Evolutionary conservation across 768 basidiomycete species (phyloP).

Genomic region (Pulveroboletus sp.): DNA sequence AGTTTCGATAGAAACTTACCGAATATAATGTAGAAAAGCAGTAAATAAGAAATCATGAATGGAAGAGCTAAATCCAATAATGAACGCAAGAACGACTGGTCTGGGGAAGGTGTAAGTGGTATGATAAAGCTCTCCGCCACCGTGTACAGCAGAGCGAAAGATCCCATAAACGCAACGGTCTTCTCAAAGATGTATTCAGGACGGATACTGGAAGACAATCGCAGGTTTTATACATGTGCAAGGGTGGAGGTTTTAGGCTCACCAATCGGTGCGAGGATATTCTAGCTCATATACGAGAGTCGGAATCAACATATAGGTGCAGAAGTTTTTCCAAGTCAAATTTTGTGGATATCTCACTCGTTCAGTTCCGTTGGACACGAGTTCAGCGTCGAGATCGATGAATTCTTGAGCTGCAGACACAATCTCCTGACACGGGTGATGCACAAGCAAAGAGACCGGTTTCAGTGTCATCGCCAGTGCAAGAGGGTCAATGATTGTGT

Average conservation of each 20-base stretch:
- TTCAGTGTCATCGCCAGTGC: conserved; percentile 13
- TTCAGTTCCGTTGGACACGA: conserved; percentile 66
- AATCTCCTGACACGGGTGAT: conserved; percentile 66
- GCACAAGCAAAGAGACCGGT: conserved; percentile 45
- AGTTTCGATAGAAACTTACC: conserved; percentile 38
- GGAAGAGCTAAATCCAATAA: conserved; percentile 86
- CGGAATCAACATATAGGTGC: conserved; percentile 82
- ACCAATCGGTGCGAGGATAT: conserved; percentile 88
- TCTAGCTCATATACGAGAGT: conserved; percentile 95
- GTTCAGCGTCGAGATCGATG: conserved; percentile 69
- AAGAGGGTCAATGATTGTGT: conserved; percentile 7
- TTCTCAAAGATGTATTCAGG: conserved; percentile 54
- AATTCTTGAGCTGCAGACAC: conserved; percentile 70
- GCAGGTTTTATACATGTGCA: not conserved
- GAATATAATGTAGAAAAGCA: conserved; percentile 84
- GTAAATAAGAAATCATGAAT: conserved; percentile 88
- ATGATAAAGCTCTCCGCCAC: conserved; percentile 93
- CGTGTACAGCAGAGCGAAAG: conserved; percentile 90
- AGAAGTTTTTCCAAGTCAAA: conserved; percentile 76
- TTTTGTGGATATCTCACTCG: conserved; percentile 80
- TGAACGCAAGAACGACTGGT: conserved; percentile 70
- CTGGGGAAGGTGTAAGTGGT: conserved; percentile 65
- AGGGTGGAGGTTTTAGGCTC: conserved; percentile 20
- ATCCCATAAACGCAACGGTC: conserved; percentile 86
- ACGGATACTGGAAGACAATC: conserved; percentile 31